Evolutionary conservation across 768 basidiomycete species (phyloP), one percentile per base, ranked within the genome.

Genomic region (Scleroderma bovista): DNA sequence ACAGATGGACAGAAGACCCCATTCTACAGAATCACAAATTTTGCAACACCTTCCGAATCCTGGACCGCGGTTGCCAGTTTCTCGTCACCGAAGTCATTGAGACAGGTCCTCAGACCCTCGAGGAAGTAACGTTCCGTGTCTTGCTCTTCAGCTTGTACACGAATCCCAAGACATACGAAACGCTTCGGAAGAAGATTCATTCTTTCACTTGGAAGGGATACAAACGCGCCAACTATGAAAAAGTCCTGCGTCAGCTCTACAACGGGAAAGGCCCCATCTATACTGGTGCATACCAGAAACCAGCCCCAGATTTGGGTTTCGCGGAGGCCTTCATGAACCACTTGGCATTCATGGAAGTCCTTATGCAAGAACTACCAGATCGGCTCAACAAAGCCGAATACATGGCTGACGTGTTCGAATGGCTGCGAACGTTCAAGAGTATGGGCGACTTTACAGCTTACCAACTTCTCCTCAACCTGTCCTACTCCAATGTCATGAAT

Each of bases 361-460:
- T 83, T 26, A 83, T 88, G 85, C 74, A 75, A 24, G 71, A 79
- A 36, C 60, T 91, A 16, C 76, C 79, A 2, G 56, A 58, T 2
- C 70, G 74, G 54, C 69, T 89, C 17, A 59, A 67, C 38, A 57
- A 64, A 12, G 77, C 83, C n/a, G 59, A 72, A 43, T 78, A 80
- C 52, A 57, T 87, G 57, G 78, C 73, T 19, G 83, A 91, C 53
- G 73, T 86, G 20, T 88, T 76, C 57, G 80, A 82, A 42, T 75
- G 71, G 50, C 56, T 88, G 22, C 66, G 71, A 22, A 71, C 75
- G 3, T 88, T 78, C 57, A 86, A 80, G 0, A 77, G 84, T 55
- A 80, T 89, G 77, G 88, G 83, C n/a, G 75, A 76, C 26, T 91
- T 91, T 63, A 80, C 76, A 32, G 75, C 82, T 0, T 86, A 81